These are phyloP conservation scores for Ophiostoma ips DNA, from an alignment of 2,329 filamentous ascomycete species.

Conservation along the genomic window DNA sequence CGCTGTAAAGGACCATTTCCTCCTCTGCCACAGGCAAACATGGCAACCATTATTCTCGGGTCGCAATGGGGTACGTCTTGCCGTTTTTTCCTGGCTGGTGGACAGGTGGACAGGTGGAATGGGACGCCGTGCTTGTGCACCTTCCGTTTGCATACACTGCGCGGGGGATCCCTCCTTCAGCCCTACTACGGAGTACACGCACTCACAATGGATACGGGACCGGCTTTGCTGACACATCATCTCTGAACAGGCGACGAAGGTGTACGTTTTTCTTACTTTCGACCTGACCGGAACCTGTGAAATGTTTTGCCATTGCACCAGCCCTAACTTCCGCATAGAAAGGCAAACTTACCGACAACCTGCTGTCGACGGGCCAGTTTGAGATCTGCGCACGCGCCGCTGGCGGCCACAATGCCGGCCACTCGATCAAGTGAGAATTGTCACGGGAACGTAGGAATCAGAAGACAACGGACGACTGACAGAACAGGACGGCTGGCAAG, in stretches of 20 bases:
- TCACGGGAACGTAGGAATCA: neutral
- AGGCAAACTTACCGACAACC: constrained; percentile 15
- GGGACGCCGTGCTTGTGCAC: neutral
- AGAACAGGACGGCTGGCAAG: constrained; percentile 11
- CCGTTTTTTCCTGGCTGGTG: neutral
- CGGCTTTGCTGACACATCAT: neutral
- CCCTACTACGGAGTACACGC: neutral
- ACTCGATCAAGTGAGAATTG: constrained; percentile 24
- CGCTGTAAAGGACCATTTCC: neutral
- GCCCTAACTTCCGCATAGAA: constrained; percentile 6
- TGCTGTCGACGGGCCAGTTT: constrained; percentile 11
- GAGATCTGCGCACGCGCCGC: constrained; percentile 41
- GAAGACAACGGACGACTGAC: neutral
- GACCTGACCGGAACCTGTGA: too few relatives aligned
- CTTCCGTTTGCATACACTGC: neutral
- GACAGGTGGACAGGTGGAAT: too few relatives aligned
- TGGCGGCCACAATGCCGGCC: constrained; percentile 47
- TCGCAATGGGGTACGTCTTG: constrained; percentile 41
- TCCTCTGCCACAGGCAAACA: constrained; percentile 14
- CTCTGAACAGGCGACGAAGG: constrained; percentile 8
- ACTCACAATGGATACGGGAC: neutral
- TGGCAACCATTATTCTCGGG: constrained; percentile 44
- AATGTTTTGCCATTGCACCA: neutral
- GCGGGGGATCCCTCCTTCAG: too few relatives aligned
- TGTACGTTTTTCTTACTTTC: neutral